phyloP scores from a whole-genome alignment of 495 filamentous ascomycete species.

The Podospora didyma region DNA sequence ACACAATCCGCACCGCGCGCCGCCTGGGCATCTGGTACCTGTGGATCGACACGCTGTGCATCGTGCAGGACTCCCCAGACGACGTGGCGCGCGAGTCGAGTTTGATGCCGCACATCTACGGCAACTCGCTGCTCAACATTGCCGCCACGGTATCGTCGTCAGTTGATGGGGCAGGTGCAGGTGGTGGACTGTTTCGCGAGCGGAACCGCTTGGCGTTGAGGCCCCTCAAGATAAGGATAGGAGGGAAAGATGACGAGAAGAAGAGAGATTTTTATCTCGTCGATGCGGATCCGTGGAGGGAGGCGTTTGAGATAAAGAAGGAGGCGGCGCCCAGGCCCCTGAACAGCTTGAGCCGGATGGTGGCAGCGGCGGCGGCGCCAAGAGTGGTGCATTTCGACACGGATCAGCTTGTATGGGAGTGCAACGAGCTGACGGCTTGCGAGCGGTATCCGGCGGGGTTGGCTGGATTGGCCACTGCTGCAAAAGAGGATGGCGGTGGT shows the following conservation, averaged over 20 bases:
- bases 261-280: not conserved
- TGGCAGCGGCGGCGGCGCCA: too few species aligned
- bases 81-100: not conserved
- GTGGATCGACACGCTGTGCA: too few species aligned
- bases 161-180: not conserved
- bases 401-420: constrained; percentile 28
- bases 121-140: constrained; percentile 13
- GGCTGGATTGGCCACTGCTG: too few species aligned
- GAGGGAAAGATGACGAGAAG: too few species aligned
- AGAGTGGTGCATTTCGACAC: constrained; percentile 18
- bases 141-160: constrained; percentile 4
- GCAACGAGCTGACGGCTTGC: constrained; percentile 5
- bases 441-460: not conserved
- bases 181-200: not conserved
- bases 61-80: too few species aligned
- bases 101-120: constrained; percentile 18
- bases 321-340: too few species aligned
- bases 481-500: too few species aligned
- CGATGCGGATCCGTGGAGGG: not conserved
- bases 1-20: too few species aligned
- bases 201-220: not conserved
- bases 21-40: too few species aligned
- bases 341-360: too few species aligned
- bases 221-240: not conserved
- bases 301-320: not conserved